These are phyloP conservation scores for Cynanchum wilfordii DNA, from an alignment of 257 asterid species.

Conservation along the genomic window DNA sequence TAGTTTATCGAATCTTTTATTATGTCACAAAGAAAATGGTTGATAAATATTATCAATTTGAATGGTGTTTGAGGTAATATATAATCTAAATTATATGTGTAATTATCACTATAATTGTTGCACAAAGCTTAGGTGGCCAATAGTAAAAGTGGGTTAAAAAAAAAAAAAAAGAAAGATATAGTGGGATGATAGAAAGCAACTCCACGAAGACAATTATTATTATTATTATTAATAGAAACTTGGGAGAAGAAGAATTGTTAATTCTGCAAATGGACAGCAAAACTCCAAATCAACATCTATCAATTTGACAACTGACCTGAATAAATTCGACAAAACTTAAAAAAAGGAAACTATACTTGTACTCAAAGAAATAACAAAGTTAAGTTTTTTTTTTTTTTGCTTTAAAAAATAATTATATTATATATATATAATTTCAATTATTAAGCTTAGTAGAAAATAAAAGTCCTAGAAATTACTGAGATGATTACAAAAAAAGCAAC, in stretches of 20 bases:
- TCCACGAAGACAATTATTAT: background rate
- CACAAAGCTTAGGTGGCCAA: constrained; percentile 3
- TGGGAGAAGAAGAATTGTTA: background rate
- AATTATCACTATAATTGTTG: constrained; percentile 6
- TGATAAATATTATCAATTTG: no score
- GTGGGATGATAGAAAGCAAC: constrained; percentile 15
- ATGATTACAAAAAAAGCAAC: no score
- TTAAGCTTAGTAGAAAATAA: no score
- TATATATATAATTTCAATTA: no score
- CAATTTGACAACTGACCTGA: background rate
- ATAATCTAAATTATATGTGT: no score
- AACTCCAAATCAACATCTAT: background rate
- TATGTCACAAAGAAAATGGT: no score
- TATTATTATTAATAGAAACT: no score
- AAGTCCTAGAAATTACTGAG: no score
- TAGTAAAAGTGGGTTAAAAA: background rate
- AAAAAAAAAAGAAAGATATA: background rate
- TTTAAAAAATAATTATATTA: no score
- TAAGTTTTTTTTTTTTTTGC: no score
- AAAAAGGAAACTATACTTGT: background rate
- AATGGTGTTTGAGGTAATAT: no score
- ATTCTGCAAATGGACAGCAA: background rate
- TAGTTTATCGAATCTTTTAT: no score
- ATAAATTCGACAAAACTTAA: background rate
- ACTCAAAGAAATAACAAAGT: background rate